These are phyloP conservation scores for Mortierella sp. DNA, from an alignment of 371 early-diverging fungal species.

Conservation along the genomic window DNA sequence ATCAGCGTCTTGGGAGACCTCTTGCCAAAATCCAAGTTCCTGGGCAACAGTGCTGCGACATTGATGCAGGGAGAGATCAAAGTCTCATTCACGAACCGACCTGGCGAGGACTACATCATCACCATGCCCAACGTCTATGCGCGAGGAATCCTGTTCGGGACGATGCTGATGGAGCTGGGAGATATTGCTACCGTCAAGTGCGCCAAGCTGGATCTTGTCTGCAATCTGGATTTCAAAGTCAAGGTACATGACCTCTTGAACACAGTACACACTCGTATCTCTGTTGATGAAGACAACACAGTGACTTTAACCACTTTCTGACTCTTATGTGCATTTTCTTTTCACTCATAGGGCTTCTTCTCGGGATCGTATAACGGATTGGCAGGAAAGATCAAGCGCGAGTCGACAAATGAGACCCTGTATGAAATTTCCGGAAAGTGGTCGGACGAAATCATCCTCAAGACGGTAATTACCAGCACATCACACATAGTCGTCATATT, in stretches of 20 bases:
- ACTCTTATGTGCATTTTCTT: not conserved
- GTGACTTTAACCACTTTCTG: not conserved
- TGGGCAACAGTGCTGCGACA: constrained; percentile 94
- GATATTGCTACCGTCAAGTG: constrained; percentile 84
- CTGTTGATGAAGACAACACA: not conserved
- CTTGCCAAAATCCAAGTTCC: constrained; percentile 89
- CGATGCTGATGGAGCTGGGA: constrained; percentile 94
- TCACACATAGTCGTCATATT: not conserved
- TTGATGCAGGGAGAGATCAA: constrained; percentile 86
- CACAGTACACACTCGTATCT: not conserved
- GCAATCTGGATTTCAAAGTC: constrained; percentile 92
- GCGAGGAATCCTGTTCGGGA: constrained; percentile 93
- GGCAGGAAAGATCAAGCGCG: constrained; percentile 85
- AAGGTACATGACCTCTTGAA: constrained; percentile 69
- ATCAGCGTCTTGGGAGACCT: constrained; percentile 88
- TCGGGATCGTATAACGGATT: constrained; percentile 89
- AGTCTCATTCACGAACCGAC: constrained; percentile 72
- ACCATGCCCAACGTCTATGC: constrained; percentile 95
- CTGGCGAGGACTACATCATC: constrained; percentile 84
- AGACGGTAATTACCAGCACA: constrained; percentile 34
- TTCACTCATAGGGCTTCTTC: constrained; percentile 79
- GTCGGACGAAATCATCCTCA: constrained; percentile 80
- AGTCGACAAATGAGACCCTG: constrained; percentile 80
- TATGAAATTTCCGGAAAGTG: constrained; percentile 93
- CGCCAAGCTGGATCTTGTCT: constrained; percentile 78